A percentile compares a stretch with the other conserved stretches of the same genome.
Conservation (phyloP, 257 asterid species). For the Scutellaria baicalensis region DNA sequence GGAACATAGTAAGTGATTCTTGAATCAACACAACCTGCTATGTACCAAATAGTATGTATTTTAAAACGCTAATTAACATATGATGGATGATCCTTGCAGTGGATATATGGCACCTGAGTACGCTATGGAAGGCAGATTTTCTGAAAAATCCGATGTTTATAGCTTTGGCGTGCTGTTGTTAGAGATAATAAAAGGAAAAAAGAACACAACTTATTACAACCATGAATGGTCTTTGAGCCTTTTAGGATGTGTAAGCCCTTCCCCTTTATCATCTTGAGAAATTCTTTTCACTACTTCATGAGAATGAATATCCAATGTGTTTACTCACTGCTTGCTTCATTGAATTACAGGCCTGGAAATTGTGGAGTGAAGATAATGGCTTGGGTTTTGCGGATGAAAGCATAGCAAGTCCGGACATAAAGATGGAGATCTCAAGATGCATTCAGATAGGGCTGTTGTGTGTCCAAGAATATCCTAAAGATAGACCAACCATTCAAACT, state of each 20-base stretch:
- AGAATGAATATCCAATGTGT: too few species aligned
- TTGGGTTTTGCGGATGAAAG: slow-evolving; percentile 33
- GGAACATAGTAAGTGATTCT: slow-evolving; percentile 47
- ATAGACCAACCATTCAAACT: slow-evolving; percentile 36
- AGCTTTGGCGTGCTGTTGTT: slow-evolving; percentile 42
- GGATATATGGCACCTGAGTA: slow-evolving; percentile 66
- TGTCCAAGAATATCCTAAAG: slow-evolving; percentile 36
- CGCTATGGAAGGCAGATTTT: slow-evolving; percentile 42
- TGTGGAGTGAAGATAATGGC: slow-evolving; percentile 37
- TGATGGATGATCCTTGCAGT: slow-evolving; percentile 18
- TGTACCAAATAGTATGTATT: too few species aligned
- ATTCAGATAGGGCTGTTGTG: slow-evolving; percentile 43
- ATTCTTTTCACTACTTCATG: too few species aligned
- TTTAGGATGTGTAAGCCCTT: slow-evolving; percentile 31
- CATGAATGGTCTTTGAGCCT: slow-evolving; percentile 34
- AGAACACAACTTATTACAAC: slow-evolving; percentile 30
- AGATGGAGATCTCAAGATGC: slow-evolving; percentile 28
- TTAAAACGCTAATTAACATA: neutral
- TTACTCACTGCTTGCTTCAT: neutral
- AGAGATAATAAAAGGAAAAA: slow-evolving; percentile 41
- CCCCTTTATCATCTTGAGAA: neutral
- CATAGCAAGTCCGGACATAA: slow-evolving; percentile 9
- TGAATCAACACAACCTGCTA: neutral
- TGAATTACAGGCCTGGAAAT: slow-evolving; percentile 46
- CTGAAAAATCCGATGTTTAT: slow-evolving; percentile 44